Base-by-base conservation (phyloP, 192 early-diverging fungal species). In the Chytriomyces hyalinus region DNA sequence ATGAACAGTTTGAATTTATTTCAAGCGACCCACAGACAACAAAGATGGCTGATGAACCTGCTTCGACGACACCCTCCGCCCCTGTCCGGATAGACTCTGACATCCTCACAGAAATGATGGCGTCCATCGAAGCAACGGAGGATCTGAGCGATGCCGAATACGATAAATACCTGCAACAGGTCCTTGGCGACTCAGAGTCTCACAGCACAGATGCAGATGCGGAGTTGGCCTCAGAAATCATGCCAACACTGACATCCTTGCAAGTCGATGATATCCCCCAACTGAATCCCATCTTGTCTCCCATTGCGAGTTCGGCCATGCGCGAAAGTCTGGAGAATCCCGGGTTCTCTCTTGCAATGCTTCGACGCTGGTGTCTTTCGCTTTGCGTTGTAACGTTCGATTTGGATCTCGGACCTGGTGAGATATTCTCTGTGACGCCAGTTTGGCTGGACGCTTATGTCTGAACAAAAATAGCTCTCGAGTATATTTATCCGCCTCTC, bases 381-480 rank as follows among this genome's bases (percentile, higher is more conserved):
- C 62, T 88, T 17, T 80, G 79, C 65, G 80, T 88, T 5, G 87
- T 87, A 6, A 86, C 85, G 36, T 88, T 88, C 73, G 87, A 88
- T 80, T 64, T 88, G 59, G 85, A 88, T 63, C 22, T 76, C 0
- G 87, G 87, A 11, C 87, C 87, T 68, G 80, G 86, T 85, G 76
- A 10, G n/a, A 49, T 28, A 7, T 11, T 68, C 78, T 81, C 0
- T 68, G 15, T 3, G 51, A 45, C 13, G 62, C 60, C 3, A 15
- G 48, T 61, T 9, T 10, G 50, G 50, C 8, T 24, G 11, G 22
- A 15, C 44, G 24, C 51, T 70, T 13, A 9, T n/a, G 66, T 68
- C 8, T 51, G 22, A 22, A 20, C 10, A 17, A n/a, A 13, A 11
- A 49, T 75, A 88, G 87, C 78, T 6, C n/a, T 88, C 5, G 87